phyloP scores from a whole-genome alignment of 2,329 filamentous ascomycete genomes.

The Lasiodiplodia sp. region DNA sequence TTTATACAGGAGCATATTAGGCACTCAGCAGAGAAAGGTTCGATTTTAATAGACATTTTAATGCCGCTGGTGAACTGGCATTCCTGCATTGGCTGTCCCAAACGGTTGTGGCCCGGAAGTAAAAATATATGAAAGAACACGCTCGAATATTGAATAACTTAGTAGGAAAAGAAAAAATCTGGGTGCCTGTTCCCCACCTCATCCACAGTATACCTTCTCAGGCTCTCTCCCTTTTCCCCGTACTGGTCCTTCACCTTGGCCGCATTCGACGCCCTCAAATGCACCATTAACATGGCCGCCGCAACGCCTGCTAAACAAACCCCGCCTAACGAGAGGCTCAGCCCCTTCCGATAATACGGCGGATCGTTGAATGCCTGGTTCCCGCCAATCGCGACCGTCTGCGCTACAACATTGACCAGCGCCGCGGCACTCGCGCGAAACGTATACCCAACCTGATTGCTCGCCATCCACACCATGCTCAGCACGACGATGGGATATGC shows the following conservation, averaged over 20 bases:
- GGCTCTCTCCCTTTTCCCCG: not conserved
- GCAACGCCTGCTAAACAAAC: not conserved
- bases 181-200: not conserved
- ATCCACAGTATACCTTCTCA: not conserved
- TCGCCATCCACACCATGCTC: constrained; percentile 32
- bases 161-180: not conserved
- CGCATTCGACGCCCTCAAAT: not conserved
- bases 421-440: constrained; percentile 31
- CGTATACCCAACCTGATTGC: constrained; percentile 32
- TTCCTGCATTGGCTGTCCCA: too few relatives aligned
- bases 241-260: not conserved
- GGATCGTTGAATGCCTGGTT: constrained; percentile 33
- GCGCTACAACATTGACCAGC: constrained; percentile 30
- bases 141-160: too few relatives aligned
- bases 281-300: not conserved
- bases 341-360: constrained; percentile 31
- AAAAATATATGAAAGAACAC: too few relatives aligned
- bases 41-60: too few relatives aligned
- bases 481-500: constrained; percentile 31
- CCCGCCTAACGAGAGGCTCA: not conserved
- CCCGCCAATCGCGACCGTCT: constrained; percentile 29
- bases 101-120: too few relatives aligned
- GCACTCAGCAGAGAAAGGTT: too few relatives aligned
- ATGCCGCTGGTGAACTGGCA: too few relatives aligned
- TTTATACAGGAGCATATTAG: too few relatives aligned